Evolutionary conservation across 805 yeast genomes (phyloP), one percentile per base, ranked within the genome.

Genomic region (Ogataea pignaliae): DNA sequence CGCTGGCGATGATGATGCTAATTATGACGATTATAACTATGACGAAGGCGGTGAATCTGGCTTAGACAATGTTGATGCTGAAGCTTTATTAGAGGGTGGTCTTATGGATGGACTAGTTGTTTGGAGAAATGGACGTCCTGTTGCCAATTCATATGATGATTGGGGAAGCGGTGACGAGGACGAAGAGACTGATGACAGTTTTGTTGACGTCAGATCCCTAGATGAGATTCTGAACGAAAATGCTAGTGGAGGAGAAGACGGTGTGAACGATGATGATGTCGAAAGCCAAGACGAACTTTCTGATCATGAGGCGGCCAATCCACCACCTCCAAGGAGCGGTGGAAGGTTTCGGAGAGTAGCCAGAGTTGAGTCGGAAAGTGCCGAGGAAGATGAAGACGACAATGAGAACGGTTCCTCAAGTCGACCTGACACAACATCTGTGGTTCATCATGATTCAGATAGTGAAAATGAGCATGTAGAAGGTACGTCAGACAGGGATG

Each of bases 21-120:
- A 50, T 42, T 42, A 37, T 21, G 34, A 31, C 13, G 15, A 13
- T 18, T 33, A 41, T 47, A 32, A 46, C 16, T 41, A 41, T n/a
- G 55, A 50, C 21, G 50, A 43, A 10, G 53, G 47, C 13, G 45
- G 34, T 26, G 57, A 58, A n/a, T 57, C 51, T 16, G 52, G 40
- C 10, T 52, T 54, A 3, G 51, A 40, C 10, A 36, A 39, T 30
- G 31, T 45, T 18, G 57, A 48, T 28, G 52, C 40, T 30, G 44
- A 36, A 16, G 18, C 14, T 28, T 35, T 29, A 12, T 21, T 21
- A 7, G 26, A 21, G 7, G 26, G 26, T 7, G 26, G 26, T 21
- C 26, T 21, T 21, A 7, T 7, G 26, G 26, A 21, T 7, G 26
- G 26, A 4, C 26, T 21, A 7, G 26, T 21, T 21, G 33, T 29